Percentiles rank a stretch among this genome's conserved stretches.
These are phyloP conservation scores for Dryas integrifolia DNA, from an alignment of 331 rosid species.

Conservation along the genomic window DNA sequence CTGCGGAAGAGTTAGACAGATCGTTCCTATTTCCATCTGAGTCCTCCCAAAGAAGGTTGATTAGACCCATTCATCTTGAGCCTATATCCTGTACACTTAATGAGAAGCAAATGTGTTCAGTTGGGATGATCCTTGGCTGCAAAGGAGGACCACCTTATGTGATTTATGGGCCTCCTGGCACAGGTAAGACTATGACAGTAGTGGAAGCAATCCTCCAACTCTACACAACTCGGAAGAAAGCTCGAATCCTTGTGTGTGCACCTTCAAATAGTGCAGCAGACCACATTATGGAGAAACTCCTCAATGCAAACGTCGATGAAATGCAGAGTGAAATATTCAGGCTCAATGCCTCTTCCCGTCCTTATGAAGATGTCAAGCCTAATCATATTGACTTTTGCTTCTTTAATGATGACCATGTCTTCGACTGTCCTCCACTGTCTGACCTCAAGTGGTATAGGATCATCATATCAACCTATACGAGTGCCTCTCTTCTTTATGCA, in stretches of 20 bases:
- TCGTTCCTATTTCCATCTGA: conserved; percentile 67
- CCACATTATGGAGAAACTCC: conserved; percentile 71
- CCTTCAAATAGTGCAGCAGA: conserved; percentile 98
- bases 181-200: conserved; percentile 81
- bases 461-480: conserved; percentile 74
- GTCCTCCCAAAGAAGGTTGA: conserved; percentile 45
- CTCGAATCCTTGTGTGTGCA: conserved; percentile 80
- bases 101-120: conserved; percentile 60
- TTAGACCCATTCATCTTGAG: conserved; percentile 41
- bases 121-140: conserved; percentile 84
- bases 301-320: conserved; percentile 38
- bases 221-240: conserved; percentile 40
- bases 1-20: conserved; percentile 44
- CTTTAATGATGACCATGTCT: conserved; percentile 52
- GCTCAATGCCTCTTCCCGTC: conserved; percentile 82
- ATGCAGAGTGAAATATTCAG: conserved; percentile 68
- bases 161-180: conserved; percentile 96
- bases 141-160: conserved; percentile 85
- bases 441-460: conserved; percentile 58
- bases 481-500: conserved; percentile 61
- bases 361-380: conserved; percentile 65
- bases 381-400: conserved; percentile 57
- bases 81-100: conserved; percentile 65
- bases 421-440: conserved; percentile 60
- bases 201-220: conserved; percentile 89